These are phyloP conservation scores for Monosporozyma aquatica DNA, from an alignment of 805 yeast genomes.

Conservation along the genomic window DNA sequence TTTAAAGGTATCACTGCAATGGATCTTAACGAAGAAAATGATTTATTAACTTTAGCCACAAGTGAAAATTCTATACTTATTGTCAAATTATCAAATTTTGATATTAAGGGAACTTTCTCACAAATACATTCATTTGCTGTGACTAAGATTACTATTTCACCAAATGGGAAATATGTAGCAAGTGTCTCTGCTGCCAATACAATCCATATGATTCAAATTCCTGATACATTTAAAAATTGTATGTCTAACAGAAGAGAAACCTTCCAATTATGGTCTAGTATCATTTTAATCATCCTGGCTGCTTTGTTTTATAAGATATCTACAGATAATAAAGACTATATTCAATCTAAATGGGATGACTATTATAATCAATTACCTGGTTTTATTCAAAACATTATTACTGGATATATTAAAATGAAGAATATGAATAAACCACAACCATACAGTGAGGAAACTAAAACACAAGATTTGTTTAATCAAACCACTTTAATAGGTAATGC, in stretches of 20 bases:
- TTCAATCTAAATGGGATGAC: constrained; percentile 13
- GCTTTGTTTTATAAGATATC: background rate
- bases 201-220: constrained; percentile 49
- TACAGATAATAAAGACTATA: constrained; percentile 10
- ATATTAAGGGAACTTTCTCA: constrained; percentile 40
- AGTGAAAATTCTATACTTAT: constrained; percentile 57
- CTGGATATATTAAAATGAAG: constrained; percentile 1
- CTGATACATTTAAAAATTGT: background rate
- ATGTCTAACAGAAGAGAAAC: background rate
- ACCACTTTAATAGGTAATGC: constrained; percentile 7
- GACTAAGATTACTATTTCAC: constrained; percentile 60
- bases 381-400: constrained; percentile 1
- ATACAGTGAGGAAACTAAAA: background rate
- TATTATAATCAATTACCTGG: constrained; percentile 4
- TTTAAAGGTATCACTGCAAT: constrained; percentile 51
- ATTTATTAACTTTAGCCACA: constrained; percentile 36
- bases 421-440: background rate
- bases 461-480: constrained; percentile 7
- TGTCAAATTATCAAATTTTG: constrained; percentile 43
- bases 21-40: constrained; percentile 32
- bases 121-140: constrained; percentile 74
- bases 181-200: constrained; percentile 74
- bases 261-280: background rate
- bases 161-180: constrained; percentile 56
- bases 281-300: background rate